Percentiles rank a stretch among this genome's conserved stretches.
phyloP scores from a whole-genome alignment of 495 filamentous ascomycete species.

The Gamarada debralockiae region DNA sequence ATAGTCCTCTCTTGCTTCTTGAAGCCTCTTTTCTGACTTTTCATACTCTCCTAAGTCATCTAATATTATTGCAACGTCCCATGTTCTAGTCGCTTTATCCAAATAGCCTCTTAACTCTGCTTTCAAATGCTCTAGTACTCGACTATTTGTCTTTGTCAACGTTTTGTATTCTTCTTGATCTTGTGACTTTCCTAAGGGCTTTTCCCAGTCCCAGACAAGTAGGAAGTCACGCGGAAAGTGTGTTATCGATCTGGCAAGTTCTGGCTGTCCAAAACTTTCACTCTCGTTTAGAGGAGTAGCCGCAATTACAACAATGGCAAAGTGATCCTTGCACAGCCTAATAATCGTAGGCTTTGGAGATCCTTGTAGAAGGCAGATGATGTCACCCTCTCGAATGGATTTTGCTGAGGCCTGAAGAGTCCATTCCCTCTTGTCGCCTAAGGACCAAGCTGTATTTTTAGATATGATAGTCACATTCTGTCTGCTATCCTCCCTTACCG shows the following conservation, averaged over 20 bases:
- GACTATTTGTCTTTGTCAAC: conserved; percentile 6
- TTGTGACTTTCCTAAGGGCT: background rate
- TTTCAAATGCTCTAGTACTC: conserved; percentile 6
- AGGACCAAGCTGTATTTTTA: too few species aligned
- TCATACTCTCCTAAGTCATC: conserved; percentile 17
- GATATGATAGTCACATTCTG: too few species aligned
- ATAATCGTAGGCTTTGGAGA: too few species aligned
- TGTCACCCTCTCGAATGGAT: conserved; percentile 20
- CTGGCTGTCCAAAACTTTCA: background rate
- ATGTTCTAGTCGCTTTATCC: conserved; percentile 17
- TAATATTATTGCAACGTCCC: conserved; percentile 16
- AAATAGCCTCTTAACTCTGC: conserved; percentile 4
- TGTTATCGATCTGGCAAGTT: conserved; percentile 12
- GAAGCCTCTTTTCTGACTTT: conserved; percentile 20
- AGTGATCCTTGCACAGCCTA: conserved; percentile 23
- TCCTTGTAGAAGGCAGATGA: conserved; percentile 28
- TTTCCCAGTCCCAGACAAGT: conserved; percentile 25
- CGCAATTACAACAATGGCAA: conserved; percentile 23
- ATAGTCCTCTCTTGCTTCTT: conserved; percentile 13
- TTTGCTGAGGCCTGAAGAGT: too few species aligned
- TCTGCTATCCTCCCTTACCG: conserved; percentile 10
- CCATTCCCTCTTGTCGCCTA: too few species aligned
- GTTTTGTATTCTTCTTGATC: conserved; percentile 13
- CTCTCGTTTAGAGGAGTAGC: conserved; percentile 13
- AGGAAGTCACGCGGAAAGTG: conserved; percentile 18